phyloP scores from a whole-genome alignment of 371 early-diverging fungal genomes.

The Mucor mucedo region DNA sequence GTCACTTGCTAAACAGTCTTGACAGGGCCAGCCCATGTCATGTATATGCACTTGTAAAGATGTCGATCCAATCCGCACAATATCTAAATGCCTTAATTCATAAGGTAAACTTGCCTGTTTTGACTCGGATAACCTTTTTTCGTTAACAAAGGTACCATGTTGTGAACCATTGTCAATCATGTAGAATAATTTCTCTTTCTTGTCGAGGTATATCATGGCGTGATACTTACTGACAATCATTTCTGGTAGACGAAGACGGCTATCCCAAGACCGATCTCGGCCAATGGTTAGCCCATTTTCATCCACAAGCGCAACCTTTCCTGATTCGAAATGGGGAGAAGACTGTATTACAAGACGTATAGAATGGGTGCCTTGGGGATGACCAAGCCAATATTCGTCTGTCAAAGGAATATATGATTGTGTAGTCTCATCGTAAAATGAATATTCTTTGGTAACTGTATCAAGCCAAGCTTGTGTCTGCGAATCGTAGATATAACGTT shows the following conservation, averaged over 20 bases:
- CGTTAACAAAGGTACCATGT: conserved; percentile 51
- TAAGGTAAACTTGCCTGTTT: conserved; percentile 44
- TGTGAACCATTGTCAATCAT: conserved; percentile 49
- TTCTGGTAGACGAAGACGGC: conserved; percentile 46
- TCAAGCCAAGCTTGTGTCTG: conserved; percentile 43
- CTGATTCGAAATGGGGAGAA: conserved; percentile 33
- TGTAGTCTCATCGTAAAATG: conserved; percentile 30
- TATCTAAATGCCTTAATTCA: conserved; percentile 35
- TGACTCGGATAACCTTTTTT: conserved; percentile 35
- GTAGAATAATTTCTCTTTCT: conserved; percentile 22
- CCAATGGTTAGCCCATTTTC: conserved; percentile 47
- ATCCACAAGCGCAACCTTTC: conserved; percentile 40
- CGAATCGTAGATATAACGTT: conserved; percentile 36
- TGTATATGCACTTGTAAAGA: conserved; percentile 45
- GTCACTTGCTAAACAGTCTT: conserved; percentile 30
- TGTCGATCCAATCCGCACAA: conserved; percentile 39
- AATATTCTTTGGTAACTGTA: conserved; percentile 31
- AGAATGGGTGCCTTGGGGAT: conserved; percentile 29
- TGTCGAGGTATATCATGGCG: conserved; percentile 40
- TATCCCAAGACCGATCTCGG: conserved; percentile 43
- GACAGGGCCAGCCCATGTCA: conserved; percentile 37
- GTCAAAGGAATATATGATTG: conserved; percentile 30
- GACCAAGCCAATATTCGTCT: conserved; percentile 19
- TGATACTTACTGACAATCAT: conserved; percentile 53
- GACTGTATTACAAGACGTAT: conserved; percentile 40